Conservation (phyloP, 305 asterid genomes). For the Solanum hybrid region DNA sequence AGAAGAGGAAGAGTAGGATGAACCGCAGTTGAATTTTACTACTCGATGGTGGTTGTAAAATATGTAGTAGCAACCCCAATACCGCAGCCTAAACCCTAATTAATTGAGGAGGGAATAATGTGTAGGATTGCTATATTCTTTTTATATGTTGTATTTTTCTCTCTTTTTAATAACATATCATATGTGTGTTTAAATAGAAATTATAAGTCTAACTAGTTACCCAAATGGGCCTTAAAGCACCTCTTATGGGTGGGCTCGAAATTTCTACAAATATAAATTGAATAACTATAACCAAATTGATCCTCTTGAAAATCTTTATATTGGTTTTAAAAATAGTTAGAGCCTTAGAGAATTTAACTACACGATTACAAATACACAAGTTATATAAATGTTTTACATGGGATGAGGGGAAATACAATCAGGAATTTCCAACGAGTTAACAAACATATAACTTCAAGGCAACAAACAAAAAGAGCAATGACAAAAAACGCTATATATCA, state of each 20-base stretch:
- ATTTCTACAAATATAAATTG: neutral
- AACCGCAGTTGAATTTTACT: neutral
- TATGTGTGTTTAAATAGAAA: neutral
- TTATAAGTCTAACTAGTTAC: neutral
- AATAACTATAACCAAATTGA: neutral
- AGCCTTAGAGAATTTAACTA: neutral
- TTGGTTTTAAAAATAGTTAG: no score
- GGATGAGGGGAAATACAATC: neutral
- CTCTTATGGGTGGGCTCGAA: neutral
- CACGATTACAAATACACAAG: neutral
- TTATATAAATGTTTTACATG: neutral
- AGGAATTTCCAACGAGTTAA: neutral
- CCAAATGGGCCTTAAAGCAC: neutral
- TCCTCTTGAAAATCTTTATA: neutral
- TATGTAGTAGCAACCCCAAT: neutral
- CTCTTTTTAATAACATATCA: no score
- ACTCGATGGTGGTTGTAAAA: neutral
- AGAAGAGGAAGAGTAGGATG: neutral
- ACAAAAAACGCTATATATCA: no score
- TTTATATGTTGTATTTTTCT: neutral
- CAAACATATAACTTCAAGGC: neutral
- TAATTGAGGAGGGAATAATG: neutral
- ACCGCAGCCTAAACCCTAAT: neutral
- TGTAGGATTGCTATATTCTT: no score
- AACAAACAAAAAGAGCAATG: neutral